These are phyloP conservation scores for Calonectria hawksworthii DNA, from an alignment of 2,329 filamentous ascomycete genomes.

Conservation along the genomic window DNA sequence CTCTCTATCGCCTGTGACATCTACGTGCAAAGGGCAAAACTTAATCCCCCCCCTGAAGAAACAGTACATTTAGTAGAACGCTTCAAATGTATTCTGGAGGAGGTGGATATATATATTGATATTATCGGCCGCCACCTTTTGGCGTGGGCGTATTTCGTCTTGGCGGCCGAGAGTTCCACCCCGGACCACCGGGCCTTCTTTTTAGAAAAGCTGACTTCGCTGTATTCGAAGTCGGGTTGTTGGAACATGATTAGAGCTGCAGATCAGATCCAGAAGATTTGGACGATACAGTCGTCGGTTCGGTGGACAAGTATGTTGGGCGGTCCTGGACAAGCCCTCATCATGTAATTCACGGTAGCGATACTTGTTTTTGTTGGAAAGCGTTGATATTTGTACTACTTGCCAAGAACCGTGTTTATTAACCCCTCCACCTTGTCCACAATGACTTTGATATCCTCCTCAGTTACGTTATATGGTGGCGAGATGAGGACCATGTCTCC, in stretches of 20 bases:
- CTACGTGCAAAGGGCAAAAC: conserved; percentile 38
- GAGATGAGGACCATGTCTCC: conserved; percentile 45
- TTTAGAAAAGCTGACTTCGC: conserved; percentile 33
- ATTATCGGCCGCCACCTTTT: conserved; percentile 37
- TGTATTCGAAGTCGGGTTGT: conserved; percentile 35
- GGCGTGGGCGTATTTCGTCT: conserved; percentile 41
- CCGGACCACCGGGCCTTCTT: conserved; percentile 38
- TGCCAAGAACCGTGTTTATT: not conserved
- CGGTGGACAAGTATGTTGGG: conserved; percentile 41
- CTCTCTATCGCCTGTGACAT: conserved; percentile 39
- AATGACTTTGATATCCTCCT: conserved; percentile 37
- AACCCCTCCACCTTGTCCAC: conserved; percentile 18
- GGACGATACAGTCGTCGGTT: conserved; percentile 40
- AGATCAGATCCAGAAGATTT: conserved; percentile 42
- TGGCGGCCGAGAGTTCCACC: conserved; percentile 40
- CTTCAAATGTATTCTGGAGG: conserved; percentile 32
- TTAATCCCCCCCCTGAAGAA: conserved; percentile 31
- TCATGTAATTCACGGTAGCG: conserved; percentile 32
- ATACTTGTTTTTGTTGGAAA: not conserved
- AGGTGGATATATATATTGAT: conserved; percentile 37
- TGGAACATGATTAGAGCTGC: conserved; percentile 41
- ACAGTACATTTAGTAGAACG: conserved; percentile 33
- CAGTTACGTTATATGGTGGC: conserved; percentile 61
- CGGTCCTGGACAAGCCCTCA: conserved; percentile 39
- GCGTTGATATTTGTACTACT: not conserved